A percentile compares a stretch with the other conserved stretches of the same genome.
Conservation (phyloP, 78 protist genomes). For the Guillardia theta region DNA sequence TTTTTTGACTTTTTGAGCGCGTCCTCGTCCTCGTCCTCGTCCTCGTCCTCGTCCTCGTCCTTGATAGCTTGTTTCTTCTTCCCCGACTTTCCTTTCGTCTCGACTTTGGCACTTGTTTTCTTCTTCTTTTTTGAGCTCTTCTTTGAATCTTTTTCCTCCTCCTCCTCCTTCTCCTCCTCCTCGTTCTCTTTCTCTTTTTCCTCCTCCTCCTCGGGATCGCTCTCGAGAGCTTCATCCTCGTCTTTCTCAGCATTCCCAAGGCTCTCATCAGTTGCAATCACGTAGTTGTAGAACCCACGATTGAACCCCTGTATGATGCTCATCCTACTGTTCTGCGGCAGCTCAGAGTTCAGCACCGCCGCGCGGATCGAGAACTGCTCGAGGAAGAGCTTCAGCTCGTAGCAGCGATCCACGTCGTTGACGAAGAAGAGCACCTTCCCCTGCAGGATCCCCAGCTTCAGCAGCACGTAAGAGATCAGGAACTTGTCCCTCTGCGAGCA, state of each 20-base stretch:
- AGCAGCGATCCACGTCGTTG: constrained; percentile 59
- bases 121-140: not conserved
- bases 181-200: constrained; percentile 23
- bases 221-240: not conserved
- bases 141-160: not conserved
- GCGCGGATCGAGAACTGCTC: constrained; percentile 69
- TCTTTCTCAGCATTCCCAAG: not conserved
- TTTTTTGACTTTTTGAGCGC: not conserved
- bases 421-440: constrained; percentile 84
- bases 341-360: constrained; percentile 70
- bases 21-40: not conserved
- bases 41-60: constrained; percentile 43
- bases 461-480: not conserved
- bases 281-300: constrained; percentile 74
- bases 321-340: constrained; percentile 73
- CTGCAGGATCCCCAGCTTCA: constrained; percentile 57
- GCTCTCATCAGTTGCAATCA: constrained; percentile 82
- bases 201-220: not conserved
- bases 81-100: not conserved
- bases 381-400: constrained; percentile 77
- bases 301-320: constrained; percentile 77
- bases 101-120: not conserved
- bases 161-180: constrained; percentile 47
- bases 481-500: not conserved
- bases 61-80: not conserved